Base-by-base conservation (phyloP, 176 grass and related monocot species). In the Phragmites australis region DNA sequence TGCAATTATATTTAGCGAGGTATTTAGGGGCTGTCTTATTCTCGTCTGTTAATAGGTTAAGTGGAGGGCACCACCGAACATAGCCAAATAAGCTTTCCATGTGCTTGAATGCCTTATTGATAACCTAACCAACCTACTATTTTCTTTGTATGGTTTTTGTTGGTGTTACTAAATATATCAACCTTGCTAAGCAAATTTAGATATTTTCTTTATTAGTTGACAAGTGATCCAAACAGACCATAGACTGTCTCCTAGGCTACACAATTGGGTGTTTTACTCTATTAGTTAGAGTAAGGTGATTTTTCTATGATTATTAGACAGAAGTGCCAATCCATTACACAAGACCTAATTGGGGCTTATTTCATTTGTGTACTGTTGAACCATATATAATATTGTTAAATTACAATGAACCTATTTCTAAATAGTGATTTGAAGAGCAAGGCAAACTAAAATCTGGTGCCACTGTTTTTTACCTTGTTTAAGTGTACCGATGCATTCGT, bases 161-260 rank as follows among this genome's bases (percentile, higher is more conserved):
- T 46, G 39, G 26, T 9, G 2, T 6, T 13, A 75, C 37, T 63
- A 18, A 34, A 22, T 9, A 31, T 5, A 9, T 46, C 0, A 54
- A 53, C 40, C 11, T 54, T 65, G 10, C 9, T 63, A 63, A 72
- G 5, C 6, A 44, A 54, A 65, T 17, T 43, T 45, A n/a, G 16
- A 82, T 71, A 44, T 31, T 9, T 6, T 9, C n/a, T 83, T 45
- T 68, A 18, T 29, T 0, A 10, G 19, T 40, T 63, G 12, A 62
- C 55, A 25, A 72, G 68, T 56, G 26, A 34, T 79, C 83, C 75
- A 69, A 50, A 83, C 0, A 18, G 8, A 52, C 25, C 27, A 13
- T 64, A 6, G 12, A 9, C 16, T 18, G 18, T 55, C 9, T 83
- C 4, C 68, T 31, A 48, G 25, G 15, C 12, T 59, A 42, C 8